Conservation (phyloP, 2,329 filamentous ascomycete species). For the Corinectria fuckeliana region DNA sequence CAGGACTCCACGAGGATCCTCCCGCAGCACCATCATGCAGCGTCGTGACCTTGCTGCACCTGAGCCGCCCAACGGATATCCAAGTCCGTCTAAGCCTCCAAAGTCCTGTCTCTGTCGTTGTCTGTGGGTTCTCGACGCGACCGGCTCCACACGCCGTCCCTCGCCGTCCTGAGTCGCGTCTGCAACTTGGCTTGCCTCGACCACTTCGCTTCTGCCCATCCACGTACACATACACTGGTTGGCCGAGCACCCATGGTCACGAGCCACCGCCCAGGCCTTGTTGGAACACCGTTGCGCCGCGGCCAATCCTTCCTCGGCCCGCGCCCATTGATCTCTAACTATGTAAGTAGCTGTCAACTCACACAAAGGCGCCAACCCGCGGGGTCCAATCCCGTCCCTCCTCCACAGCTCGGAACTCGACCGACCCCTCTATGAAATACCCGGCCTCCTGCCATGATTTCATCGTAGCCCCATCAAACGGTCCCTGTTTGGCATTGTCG, state of each 20-base stretch:
- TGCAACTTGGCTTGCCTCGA: slow-evolving; percentile 20
- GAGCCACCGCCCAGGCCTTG: slow-evolving; percentile 20
- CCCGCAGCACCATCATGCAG: slow-evolving; percentile 35
- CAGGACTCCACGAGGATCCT: slow-evolving; percentile 19
- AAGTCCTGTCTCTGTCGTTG: slow-evolving; percentile 20
- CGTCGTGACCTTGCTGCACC: slow-evolving; percentile 28
- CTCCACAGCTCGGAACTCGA: slow-evolving; percentile 74
- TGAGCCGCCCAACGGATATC: slow-evolving; percentile 18
- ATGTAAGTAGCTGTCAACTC: slow-evolving; percentile 35
- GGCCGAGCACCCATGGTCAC: slow-evolving; percentile 26
- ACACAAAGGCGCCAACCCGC: slow-evolving; percentile 57
- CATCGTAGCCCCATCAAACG: slow-evolving; percentile 87
- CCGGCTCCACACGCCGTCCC: slow-evolving; percentile 30
- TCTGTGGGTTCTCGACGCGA: slow-evolving; percentile 27
- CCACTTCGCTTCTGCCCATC: slow-evolving; percentile 20
- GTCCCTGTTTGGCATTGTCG: slow-evolving; percentile 82
- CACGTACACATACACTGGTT: slow-evolving; percentile 28
- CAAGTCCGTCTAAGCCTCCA: slow-evolving; percentile 12
- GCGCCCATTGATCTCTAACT: slow-evolving; percentile 18
- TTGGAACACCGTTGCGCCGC: slow-evolving; percentile 23
- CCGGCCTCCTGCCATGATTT: slow-evolving; percentile 88
- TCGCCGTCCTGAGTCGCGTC: slow-evolving; percentile 21
- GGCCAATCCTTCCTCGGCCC: slow-evolving; percentile 19
- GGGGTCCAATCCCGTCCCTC: slow-evolving; percentile 61
- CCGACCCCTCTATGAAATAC: slow-evolving; percentile 79